A percentile compares a stretch with the other conserved stretches of the same genome.
These are phyloP conservation scores for Candida anutae DNA, from an alignment of 1,139 yeast species.

Conservation along the genomic window DNA sequence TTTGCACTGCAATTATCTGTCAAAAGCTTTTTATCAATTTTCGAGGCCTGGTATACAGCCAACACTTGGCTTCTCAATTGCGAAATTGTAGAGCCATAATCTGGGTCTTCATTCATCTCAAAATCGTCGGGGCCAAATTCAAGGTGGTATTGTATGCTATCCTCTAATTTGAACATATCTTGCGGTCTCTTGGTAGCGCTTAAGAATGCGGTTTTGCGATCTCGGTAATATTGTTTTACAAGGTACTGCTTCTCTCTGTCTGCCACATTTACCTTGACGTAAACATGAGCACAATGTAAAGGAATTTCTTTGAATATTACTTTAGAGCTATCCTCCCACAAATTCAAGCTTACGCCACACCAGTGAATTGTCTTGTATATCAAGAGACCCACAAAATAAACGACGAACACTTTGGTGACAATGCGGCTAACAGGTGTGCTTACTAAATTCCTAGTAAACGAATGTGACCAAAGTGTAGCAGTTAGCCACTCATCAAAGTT, in stretches of 20 bases:
- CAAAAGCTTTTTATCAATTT: constrained; percentile 2
- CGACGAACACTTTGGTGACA: constrained; percentile 36
- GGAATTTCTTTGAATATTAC: constrained; percentile 65
- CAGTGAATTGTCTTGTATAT: constrained; percentile 40
- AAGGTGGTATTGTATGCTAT: constrained; percentile 53
- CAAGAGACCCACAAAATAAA: constrained; percentile 24
- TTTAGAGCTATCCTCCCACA: constrained; percentile 59
- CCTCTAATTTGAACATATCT: constrained; percentile 13
- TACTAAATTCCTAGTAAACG: constrained; percentile 23
- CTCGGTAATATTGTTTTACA: constrained; percentile 17
- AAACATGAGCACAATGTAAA: constrained; percentile 69
- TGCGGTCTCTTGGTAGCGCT: constrained; percentile 1
- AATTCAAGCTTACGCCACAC: constrained; percentile 38
- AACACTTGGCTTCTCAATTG: constrained; percentile 51
- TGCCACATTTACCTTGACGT: constrained; percentile 42
- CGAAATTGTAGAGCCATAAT: constrained; percentile 60
- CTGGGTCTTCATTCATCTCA: constrained; percentile 48
- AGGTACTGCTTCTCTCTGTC: constrained; percentile 11
- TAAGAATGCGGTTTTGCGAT: neutral
- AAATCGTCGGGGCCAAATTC: constrained; percentile 82
- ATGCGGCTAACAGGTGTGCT: constrained; percentile 22
- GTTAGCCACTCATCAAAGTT: constrained; percentile 2
- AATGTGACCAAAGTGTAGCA: constrained; percentile 8
- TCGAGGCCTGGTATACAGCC: constrained; percentile 46
- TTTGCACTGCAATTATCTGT: constrained; percentile 1